These are phyloP conservation scores for Trichoderma lentiforme DNA, from an alignment of 2,329 filamentous ascomycete genomes.

Conservation along the genomic window DNA sequence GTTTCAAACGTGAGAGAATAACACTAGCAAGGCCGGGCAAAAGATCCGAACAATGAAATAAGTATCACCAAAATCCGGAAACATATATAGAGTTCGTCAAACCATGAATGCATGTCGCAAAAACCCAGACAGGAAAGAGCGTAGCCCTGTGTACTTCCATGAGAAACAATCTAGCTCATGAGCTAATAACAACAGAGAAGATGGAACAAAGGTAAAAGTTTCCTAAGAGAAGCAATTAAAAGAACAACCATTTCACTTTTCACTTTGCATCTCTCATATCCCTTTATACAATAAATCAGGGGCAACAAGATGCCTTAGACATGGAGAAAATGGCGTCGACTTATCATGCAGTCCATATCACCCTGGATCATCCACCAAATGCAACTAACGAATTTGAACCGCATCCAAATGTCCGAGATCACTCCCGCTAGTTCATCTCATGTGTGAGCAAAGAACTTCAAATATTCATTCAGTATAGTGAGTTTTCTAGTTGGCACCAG, in stretches of 20 bases:
- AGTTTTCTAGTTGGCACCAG: conserved; percentile 12
- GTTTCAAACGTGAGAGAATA: not conserved
- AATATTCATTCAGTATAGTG: not conserved
- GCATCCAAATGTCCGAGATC: not conserved
- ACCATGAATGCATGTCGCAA: not conserved
- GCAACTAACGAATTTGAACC: not conserved
- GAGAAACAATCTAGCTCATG: not conserved
- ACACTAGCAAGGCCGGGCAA: not conserved
- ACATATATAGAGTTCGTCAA: not conserved
- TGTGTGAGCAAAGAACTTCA: not conserved
- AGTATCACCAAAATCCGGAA: not conserved
- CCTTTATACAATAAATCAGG: not conserved
- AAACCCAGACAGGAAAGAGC: not conserved
- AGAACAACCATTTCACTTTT: not conserved
- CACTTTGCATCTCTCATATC: not conserved
- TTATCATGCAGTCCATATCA: not conserved
- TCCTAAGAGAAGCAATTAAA: not conserved
- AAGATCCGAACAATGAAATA: not conserved
- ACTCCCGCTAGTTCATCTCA: not conserved
- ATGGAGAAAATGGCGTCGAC: not conserved
- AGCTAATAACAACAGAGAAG: not conserved
- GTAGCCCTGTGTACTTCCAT: not conserved
- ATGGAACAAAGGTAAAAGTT: not conserved
- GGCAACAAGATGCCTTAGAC: not conserved
- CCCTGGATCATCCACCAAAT: not conserved